Evolutionary conservation across 805 yeast species (phyloP), one percentile per base, ranked within the genome.

Genomic region (Teunomyces funiuensis): DNA sequence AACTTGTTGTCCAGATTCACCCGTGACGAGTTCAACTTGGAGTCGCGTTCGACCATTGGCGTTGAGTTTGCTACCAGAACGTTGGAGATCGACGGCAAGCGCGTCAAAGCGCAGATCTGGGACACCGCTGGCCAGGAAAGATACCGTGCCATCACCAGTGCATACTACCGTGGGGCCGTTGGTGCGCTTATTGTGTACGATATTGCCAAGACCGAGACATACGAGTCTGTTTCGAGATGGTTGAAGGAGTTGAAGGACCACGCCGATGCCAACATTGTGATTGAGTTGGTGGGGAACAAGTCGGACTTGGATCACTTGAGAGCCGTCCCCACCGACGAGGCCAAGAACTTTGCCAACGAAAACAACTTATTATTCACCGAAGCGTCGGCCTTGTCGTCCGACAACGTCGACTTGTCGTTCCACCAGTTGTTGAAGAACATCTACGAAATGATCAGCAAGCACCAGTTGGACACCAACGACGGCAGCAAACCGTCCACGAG

Each of bases 121-220:
- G 99, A 91, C 66, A 91, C 99, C 27, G 99, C 99, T 2, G 99
- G 99, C 47, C 99, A 91, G 72, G 99, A 91, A 67, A 82, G 99
- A 65, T 91, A 93, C 73, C 81, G 99, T 56, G 98, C 99, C 33
- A 91, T 91, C 64, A 93, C 99, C 23, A 83, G 93, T 43, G 98
- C 98, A 5, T 91, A 91, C 70, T 91, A 91, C 65, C 79, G 99
- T 61, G 99, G 98, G 30, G 98, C 99, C 1, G 96, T 90, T 41
- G 99, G 99, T 45, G 98, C 98, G 3, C 76, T 91, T 56, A 85
- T 91, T 44, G 96, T 91, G 49, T 91, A 91, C 67, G 99, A 91
- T 69, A 91, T 91, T 57, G 81, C 97, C 45, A 91, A 91, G 72
- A 79, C 90, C 10, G 89, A 84, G 58, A 78, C 88, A 39, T 89